A percentile compares a stretch with the other conserved stretches of the same genome.
phyloP scores from a whole-genome alignment of 2,329 filamentous ascomycete species.

The Penicillium sp. region DNA sequence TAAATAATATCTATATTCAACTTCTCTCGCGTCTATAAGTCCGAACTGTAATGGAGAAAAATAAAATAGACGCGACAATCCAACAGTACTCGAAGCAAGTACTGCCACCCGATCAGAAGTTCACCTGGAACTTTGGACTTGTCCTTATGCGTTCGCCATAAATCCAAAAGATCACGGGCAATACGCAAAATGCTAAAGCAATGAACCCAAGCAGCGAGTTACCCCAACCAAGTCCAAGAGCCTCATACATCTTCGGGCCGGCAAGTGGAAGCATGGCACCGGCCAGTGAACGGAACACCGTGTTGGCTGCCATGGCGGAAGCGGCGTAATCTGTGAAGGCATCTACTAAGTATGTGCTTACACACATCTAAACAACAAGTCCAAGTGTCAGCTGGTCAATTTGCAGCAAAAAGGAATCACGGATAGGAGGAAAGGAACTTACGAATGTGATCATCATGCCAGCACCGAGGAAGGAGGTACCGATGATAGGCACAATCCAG shows the following conservation, averaged over 20 bases:
- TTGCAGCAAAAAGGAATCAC: too few relatives aligned
- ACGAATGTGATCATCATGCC: slow-evolving; percentile 58
- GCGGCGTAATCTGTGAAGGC: slow-evolving; percentile 51
- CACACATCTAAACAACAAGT: slow-evolving; percentile 15
- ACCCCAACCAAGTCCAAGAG: slow-evolving; percentile 52
- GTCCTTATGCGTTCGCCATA: slow-evolving; percentile 39
- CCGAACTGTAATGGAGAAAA: too few relatives aligned
- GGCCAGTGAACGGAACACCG: slow-evolving; percentile 55
- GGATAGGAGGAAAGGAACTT: slow-evolving; percentile 8
- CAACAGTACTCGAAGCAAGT: not conserved
- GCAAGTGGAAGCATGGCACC: slow-evolving; percentile 63
- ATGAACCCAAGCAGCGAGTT: slow-evolving; percentile 58
- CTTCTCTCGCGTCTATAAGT: not conserved
- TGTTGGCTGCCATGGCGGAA: slow-evolving; percentile 55
- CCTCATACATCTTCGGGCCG: slow-evolving; percentile 52
- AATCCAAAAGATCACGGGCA: slow-evolving; percentile 37
- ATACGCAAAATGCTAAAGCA: slow-evolving; percentile 51
- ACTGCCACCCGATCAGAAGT: slow-evolving; percentile 16
- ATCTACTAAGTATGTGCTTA: slow-evolving; percentile 61
- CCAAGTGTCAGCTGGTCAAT: not conserved
- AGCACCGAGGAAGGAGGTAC: slow-evolving; percentile 55
- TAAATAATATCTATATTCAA: not conserved
- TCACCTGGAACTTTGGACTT: slow-evolving; percentile 30
- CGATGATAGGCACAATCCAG: slow-evolving; percentile 63
- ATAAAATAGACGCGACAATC: not conserved